A percentile compares a stretch with the other conserved stretches of the same genome.
Conservation (phyloP, 805 yeast genomes). For the Debaryomyces castellii region DNA sequence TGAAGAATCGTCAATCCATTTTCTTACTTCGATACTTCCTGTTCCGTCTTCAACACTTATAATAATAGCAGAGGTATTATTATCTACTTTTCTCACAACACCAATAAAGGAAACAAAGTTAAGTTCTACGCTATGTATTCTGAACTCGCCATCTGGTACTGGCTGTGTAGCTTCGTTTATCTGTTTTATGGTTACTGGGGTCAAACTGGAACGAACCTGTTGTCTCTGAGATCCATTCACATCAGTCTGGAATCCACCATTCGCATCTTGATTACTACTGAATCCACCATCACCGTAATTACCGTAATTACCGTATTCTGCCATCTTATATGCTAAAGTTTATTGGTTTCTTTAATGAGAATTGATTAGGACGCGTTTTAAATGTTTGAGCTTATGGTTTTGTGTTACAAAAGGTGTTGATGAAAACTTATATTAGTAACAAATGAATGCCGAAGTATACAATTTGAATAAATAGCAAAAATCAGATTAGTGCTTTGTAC, state of each 20-base stretch:
- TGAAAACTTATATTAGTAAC: too few species aligned
- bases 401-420: neutral
- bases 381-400: neutral
- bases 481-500: too few species aligned
- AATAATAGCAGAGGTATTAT: slow-evolving; percentile 54
- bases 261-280: slow-evolving; percentile 10
- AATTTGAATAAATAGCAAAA: too few species aligned
- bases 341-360: neutral
- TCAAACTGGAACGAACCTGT: slow-evolving; percentile 26
- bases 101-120: slow-evolving; percentile 67
- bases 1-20: slow-evolving; percentile 49
- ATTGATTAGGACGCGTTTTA: neutral
- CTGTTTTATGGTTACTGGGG: slow-evolving; percentile 76
- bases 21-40: slow-evolving; percentile 58
- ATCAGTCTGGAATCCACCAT: slow-evolving; percentile 22
- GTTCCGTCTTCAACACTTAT: slow-evolving; percentile 79
- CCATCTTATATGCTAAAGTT: slow-evolving; percentile 1
- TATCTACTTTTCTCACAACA: slow-evolving; percentile 62
- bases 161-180: slow-evolving; percentile 59
- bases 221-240: slow-evolving; percentile 21
- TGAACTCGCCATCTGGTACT: slow-evolving; percentile 68
- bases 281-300: slow-evolving; percentile 25
- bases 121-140: slow-evolving; percentile 57
- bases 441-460: too few species aligned
- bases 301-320: slow-evolving; percentile 10